A percentile compares a stretch with the other conserved stretches of the same genome.
Evolutionary conservation across 345 rosid species (phyloP).

Genomic region (Boechera stricta): DNA sequence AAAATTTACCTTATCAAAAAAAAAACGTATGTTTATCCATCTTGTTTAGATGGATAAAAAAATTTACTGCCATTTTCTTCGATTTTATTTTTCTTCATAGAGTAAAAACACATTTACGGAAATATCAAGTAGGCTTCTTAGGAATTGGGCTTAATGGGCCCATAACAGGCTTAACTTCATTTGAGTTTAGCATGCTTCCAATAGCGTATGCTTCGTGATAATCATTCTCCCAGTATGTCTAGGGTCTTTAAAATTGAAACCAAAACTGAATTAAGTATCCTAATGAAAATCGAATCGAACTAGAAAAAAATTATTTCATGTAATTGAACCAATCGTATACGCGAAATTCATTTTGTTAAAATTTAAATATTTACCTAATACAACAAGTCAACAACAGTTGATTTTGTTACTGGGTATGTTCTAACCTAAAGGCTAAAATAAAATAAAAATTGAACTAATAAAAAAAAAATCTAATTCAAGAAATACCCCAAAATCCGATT

Average conservation of each 20-base stretch:
- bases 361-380: too few relatives aligned
- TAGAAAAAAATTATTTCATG: too few relatives aligned
- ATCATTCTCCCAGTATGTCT: neutral
- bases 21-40: too few relatives aligned
- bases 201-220: neutral
- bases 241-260: neutral
- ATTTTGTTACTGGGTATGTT: neutral
- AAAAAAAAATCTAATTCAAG: too few relatives aligned
- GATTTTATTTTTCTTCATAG: too few relatives aligned
- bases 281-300: neutral
- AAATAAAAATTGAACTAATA: neutral
- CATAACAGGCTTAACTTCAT: neutral
- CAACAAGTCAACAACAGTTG: too few relatives aligned
- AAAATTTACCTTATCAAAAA: too few relatives aligned
- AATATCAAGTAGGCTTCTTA: neutral
- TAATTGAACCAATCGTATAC: neutral
- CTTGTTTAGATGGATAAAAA: too few relatives aligned
- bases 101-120: neutral
- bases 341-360: neutral
- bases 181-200: conserved; percentile 5
- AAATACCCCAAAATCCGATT: too few relatives aligned
- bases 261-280: neutral
- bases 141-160: conserved; percentile 17
- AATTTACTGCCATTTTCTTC: too few relatives aligned
- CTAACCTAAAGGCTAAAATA: neutral